Evolutionary conservation across 768 basidiomycete genomes (phyloP).

Genomic region (Psilocybe subaeruginosa): DNA sequence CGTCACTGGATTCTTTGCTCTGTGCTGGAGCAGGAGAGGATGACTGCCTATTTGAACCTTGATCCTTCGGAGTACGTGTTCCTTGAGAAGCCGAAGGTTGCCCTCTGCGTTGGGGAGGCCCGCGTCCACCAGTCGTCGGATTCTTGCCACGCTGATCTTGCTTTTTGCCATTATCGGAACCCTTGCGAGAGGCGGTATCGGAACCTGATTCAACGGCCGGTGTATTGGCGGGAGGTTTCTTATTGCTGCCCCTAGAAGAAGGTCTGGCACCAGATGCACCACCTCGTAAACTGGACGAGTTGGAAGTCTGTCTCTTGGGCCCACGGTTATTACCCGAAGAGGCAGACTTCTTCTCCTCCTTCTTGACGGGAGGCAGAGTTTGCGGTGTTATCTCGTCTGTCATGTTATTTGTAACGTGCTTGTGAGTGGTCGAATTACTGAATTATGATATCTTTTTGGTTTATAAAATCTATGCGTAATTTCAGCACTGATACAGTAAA

Average conservation of each 20-base stretch:
- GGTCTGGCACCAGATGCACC: conserved; percentile 52
- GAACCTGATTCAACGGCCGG: conserved; percentile 68
- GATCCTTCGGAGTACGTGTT: conserved; percentile 51
- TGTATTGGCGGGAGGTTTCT: conserved; percentile 49
- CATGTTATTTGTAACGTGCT: conserved; percentile 82
- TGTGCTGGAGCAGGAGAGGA: conserved; percentile 53
- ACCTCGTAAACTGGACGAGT: conserved; percentile 48
- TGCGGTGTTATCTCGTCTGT: conserved; percentile 77
- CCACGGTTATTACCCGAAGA: conserved; percentile 53
- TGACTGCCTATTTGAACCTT: conserved; percentile 46
- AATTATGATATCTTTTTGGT: conserved; percentile 53
- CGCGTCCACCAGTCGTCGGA: conserved; percentile 49
- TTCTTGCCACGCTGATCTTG: conserved; percentile 60
- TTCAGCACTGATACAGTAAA: conserved; percentile 11
- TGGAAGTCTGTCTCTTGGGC: conserved; percentile 61
- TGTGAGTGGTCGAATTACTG: conserved; percentile 44
- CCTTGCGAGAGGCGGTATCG: conserved; percentile 67
- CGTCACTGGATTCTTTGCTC: conserved; percentile 72
- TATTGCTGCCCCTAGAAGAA: conserved; percentile 69
- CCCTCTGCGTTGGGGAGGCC: conserved; percentile 55
- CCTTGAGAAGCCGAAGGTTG: conserved; percentile 63
- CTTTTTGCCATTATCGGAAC: conserved; percentile 56
- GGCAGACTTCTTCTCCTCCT: conserved; percentile 74
- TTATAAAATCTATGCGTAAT: conserved; percentile 20
- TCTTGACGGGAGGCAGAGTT: conserved; percentile 58